Conservation (phyloP, 2,329 filamentous ascomycete genomes). For the Sclerotinia nivalis region DNA sequence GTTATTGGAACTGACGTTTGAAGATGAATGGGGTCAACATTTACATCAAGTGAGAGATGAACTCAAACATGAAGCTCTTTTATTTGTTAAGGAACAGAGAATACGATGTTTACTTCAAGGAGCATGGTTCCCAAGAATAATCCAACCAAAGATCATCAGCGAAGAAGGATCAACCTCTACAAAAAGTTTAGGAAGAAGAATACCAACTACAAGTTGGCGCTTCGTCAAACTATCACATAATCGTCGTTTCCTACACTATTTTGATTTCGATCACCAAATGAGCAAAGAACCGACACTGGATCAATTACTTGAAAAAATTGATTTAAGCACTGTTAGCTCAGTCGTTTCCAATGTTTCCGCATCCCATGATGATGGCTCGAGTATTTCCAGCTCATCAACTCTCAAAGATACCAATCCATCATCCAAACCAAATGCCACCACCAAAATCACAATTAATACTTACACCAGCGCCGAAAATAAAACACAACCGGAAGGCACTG, state of each 20-base stretch:
- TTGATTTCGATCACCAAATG: constrained; percentile 71
- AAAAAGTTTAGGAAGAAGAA: constrained; percentile 26
- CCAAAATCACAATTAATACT: constrained; percentile 90
- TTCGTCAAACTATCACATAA: constrained; percentile 91
- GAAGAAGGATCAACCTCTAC: constrained; percentile 39
- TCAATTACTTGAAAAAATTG: constrained; percentile 75
- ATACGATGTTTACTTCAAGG: constrained; percentile 86
- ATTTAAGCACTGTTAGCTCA: constrained; percentile 83
- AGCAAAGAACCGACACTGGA: constrained; percentile 70
- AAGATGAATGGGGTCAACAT: constrained; percentile 92
- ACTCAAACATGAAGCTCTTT: constrained; percentile 83
- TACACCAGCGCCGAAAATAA: constrained; percentile 47
- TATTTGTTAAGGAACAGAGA: constrained; percentile 96
- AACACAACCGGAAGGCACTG: constrained; percentile 41
- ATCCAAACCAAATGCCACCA: constrained; percentile 48
- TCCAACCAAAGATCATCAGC: constrained; percentile 49
- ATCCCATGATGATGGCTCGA: constrained; percentile 51
- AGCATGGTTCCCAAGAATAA: constrained; percentile 70
- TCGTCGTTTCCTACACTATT: constrained; percentile 84
- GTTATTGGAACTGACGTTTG: constrained; percentile 84
- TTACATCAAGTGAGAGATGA: constrained; percentile 88
- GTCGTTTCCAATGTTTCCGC: constrained; percentile 81
- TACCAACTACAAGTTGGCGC: constrained; percentile 56
- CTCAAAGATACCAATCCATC: constrained; percentile 43
- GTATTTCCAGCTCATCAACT: constrained; percentile 47